Percentiles rank a stretch among this genome's conserved stretches.
Evolutionary conservation across 1,139 yeast species (phyloP).

Genomic region (Williopsis jadinii): DNA sequence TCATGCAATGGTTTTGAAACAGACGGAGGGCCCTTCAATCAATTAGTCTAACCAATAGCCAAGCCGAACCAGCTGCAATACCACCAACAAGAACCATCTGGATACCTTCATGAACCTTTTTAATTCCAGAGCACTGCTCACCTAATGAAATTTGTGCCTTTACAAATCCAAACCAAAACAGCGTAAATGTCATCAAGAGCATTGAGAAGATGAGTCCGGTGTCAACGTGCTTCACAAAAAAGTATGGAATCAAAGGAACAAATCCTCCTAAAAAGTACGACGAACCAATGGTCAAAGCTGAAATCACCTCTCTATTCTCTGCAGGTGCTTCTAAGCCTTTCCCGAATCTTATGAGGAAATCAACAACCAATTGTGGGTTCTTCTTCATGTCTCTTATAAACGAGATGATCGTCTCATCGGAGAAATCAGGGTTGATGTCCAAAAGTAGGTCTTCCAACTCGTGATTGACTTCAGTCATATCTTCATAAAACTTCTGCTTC

Average conservation of each 20-base stretch:
- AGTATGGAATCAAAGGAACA: constrained; percentile 70
- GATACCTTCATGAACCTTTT: constrained; percentile 69
- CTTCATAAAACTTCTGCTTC: constrained; percentile 59
- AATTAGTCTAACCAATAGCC: constrained; percentile 80
- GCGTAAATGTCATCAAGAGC: constrained; percentile 74
- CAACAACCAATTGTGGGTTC: constrained; percentile 62
- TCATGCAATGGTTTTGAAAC: too few species aligned
- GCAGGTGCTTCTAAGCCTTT: constrained; percentile 81
- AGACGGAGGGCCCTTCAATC: constrained; percentile 24
- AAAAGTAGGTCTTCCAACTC: constrained; percentile 69
- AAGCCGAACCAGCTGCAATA: constrained; percentile 93
- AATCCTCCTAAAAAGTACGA: constrained; percentile 76
- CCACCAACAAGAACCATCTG: constrained; percentile 95
- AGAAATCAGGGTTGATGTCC: constrained; percentile 48
- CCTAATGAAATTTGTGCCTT: constrained; percentile 86
- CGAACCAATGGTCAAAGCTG: constrained; percentile 70
- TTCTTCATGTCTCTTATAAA: constrained; percentile 65
- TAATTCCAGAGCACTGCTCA: constrained; percentile 53
- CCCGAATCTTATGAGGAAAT: constrained; percentile 69
- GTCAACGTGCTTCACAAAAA: constrained; percentile 66
- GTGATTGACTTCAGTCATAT: constrained; percentile 52
- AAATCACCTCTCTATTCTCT: constrained; percentile 67
- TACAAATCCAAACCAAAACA: constrained; percentile 79
- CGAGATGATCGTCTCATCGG: constrained; percentile 56
- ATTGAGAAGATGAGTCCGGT: constrained; percentile 74